Evolutionary conservation across 176 grass and related monocot species (phyloP).

Genomic region (Miscanthus lutarioriparius): DNA sequence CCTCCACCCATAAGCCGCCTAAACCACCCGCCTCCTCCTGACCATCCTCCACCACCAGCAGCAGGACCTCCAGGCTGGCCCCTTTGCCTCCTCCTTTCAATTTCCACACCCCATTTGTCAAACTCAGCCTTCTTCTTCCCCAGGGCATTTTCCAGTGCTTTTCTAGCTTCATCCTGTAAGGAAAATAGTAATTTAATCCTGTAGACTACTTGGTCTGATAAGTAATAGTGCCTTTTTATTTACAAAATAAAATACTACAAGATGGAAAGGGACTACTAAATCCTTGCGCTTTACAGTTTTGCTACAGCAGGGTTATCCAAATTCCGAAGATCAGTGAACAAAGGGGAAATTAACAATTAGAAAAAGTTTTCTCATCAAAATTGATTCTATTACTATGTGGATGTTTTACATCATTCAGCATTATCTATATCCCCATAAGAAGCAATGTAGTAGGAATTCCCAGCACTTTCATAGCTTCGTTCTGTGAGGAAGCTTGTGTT

Average conservation of each 20-base stretch:
- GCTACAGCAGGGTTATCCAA: neutral
- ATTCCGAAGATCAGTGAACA: neutral
- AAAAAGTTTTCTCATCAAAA: neutral
- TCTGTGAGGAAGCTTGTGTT: neutral
- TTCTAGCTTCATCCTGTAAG: constrained; percentile 55
- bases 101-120: constrained; percentile 49
- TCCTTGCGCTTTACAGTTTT: neutral
- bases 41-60: constrained; percentile 51
- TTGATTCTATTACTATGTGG: neutral
- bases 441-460: constrained; percentile 26
- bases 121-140: constrained; percentile 39
- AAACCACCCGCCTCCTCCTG: constrained; percentile 71
- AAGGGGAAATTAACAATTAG: neutral
- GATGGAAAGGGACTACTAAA: neutral
- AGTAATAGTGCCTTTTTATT: too few species aligned
- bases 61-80: constrained; percentile 29
- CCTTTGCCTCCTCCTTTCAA: constrained; percentile 35
- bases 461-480: constrained; percentile 38
- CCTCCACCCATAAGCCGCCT: constrained; percentile 59
- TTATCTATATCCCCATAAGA: neutral
- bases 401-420: neutral
- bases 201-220: neutral
- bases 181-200: neutral
- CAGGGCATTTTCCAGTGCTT: constrained; percentile 49
- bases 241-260: neutral